Base-by-base conservation (phyloP, 2,329 filamentous ascomycete species). In the Monilinia polystroma region DNA sequence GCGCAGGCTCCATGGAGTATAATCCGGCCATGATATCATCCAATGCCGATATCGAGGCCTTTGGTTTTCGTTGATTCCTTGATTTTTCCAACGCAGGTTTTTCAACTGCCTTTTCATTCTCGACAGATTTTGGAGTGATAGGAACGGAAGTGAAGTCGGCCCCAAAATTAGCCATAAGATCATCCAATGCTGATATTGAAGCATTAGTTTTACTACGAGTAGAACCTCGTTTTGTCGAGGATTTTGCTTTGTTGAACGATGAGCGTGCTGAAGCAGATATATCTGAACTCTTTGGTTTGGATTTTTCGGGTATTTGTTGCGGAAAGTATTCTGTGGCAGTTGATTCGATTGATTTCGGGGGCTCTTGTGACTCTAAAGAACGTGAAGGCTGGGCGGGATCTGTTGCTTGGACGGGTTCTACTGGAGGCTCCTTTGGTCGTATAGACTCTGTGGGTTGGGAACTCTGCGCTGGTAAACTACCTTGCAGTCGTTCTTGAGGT, bases 11-110 rank as follows among this genome's bases (percentile, higher is more conserved):
- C 45, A 59, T 53, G 16, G 26, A 41, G 16, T 47, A n/a, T 20
- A 69, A 54, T 10, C 56, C 56, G 4, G 59, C 54, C 67, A 68
- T 67, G 1, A 68, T 57, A 41, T 67, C 59, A 41, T 68, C 67
- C n/a, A 68, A 52, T 20, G 64, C 59, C 5, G 58, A 58, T 3
- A 67, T 56, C 18, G 58, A 35, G 18, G 65, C 29, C 26, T 54
- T 59, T 6, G 26, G 45, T 16, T 53, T 53, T 11, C 55, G 23
- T 20, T 60, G 55, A 45, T 53, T 66, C 3, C 38, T 52, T n/a
- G 20, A 16, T 26, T 66, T 66, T 16, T n/a, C 55, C 6, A 23
- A n/a, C 1, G 12, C 35, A 16, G 64, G 38, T 12, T 32, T 66
- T 26, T 66, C 55, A 1, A 49, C 35, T 10, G 23, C 55, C 35